Conservation (phyloP, 345 rosid genomes). For the Rubroshorea leprosula region DNA sequence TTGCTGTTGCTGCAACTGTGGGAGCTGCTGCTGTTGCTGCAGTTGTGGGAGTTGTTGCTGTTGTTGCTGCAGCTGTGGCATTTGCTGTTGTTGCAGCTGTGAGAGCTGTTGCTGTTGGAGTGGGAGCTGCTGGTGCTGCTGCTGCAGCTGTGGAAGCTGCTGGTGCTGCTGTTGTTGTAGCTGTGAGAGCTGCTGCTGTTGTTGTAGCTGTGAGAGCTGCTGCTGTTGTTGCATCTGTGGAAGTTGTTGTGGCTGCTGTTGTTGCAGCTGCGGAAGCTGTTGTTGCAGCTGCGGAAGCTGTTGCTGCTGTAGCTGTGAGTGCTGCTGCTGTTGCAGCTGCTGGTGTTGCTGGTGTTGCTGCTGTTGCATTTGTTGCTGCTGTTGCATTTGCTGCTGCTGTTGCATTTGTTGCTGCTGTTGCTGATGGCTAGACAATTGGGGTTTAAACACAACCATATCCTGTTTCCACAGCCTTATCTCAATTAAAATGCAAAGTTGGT, state of each 20-base stretch:
- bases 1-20: neutral
- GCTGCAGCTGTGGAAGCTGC: too few relatives aligned
- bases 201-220: slow-evolving; percentile 6
- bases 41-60: neutral
- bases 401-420: slow-evolving; percentile 31
- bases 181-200: too few relatives aligned
- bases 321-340: slow-evolving; percentile 31
- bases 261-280: slow-evolving; percentile 31
- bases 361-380: slow-evolving; percentile 21
- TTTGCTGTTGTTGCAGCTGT: too few relatives aligned
- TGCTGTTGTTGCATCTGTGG: slow-evolving; percentile 25
- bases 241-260: slow-evolving; percentile 32
- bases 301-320: slow-evolving; percentile 24
- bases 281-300: slow-evolving; percentile 30
- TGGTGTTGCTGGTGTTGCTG: slow-evolving; percentile 27
- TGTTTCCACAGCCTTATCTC: slow-evolving; percentile 19
- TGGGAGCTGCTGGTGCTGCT: too few relatives aligned
- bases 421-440: slow-evolving; percentile 74
- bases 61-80: neutral
- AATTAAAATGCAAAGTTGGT: slow-evolving; percentile 5
- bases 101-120: too few relatives aligned
- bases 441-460: slow-evolving; percentile 98
- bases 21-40: too few relatives aligned
- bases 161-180: too few relatives aligned
- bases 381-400: slow-evolving; percentile 34